These are phyloP conservation scores for Coniochaeta prunicola DNA, from an alignment of 2,329 filamentous ascomycete genomes.

Conservation along the genomic window DNA sequence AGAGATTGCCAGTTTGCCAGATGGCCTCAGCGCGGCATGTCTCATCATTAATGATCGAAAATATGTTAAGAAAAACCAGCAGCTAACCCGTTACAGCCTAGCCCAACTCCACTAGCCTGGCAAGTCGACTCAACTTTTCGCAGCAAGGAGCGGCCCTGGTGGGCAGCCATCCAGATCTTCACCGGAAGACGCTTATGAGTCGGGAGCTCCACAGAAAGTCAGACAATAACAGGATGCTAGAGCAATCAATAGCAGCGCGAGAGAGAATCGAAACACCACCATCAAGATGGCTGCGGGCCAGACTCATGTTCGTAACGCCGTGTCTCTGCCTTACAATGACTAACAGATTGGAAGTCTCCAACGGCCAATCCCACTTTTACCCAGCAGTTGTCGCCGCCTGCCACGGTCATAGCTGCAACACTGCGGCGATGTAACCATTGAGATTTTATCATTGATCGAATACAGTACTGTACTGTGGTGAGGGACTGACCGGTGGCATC, in stretches of 20 bases:
- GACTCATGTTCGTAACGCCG: neutral
- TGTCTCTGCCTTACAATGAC: neutral
- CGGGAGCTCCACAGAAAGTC: neutral
- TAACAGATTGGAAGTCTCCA: neutral
- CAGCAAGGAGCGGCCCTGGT: neutral
- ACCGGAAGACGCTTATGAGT: neutral
- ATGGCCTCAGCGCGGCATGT: neutral
- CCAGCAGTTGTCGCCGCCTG: neutral
- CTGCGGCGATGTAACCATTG: neutral
- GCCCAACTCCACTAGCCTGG: neutral
- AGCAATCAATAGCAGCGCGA: too few relatives aligned
- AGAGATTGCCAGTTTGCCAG: neutral
- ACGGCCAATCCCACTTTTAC: neutral
- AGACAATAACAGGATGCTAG: neutral
- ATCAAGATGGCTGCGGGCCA: neutral
- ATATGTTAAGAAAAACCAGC: neutral
- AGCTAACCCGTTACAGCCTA: neutral
- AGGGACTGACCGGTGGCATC: neutral
- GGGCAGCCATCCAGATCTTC: neutral
- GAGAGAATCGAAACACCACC: too few relatives aligned
- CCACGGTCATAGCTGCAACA: neutral
- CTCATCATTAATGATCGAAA: neutral
- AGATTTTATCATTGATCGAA: neutral
- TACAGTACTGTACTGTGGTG: neutral
- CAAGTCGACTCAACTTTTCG: neutral